Base-by-base conservation (phyloP, 1,139 yeast genomes). In the Kodamaea sp. region DNA sequence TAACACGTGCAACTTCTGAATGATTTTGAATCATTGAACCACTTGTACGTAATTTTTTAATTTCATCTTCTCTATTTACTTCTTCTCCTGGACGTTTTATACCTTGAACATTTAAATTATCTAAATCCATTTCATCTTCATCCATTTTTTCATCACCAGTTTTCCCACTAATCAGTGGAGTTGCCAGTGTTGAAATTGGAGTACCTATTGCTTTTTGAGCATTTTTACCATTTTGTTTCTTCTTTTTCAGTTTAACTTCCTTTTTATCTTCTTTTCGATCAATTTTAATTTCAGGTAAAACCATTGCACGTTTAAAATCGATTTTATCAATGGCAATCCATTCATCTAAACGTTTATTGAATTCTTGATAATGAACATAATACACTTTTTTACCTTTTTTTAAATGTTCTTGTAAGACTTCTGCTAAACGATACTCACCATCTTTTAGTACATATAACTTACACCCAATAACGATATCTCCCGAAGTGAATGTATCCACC, bases 21-120 rank as follows among this genome's bases (percentile, higher is more conserved):
- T 86, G 84, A 48, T 73, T 75, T 60, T 94, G 98, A 6, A 95
- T 86, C 98, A 94, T 92, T 1, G 97, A 90, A 2, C 98, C 98
- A 24, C 95, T 75, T 0, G 96, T 89, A 51, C 98, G 73, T 44
- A 94, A 72, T 58, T 88, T 88, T 54, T 90, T 89, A 48, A 92
- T 85, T 61, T 92, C 98, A 48, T 89, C 96, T 52, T 88, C 97
- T 42, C 96, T 69, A 34, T 84, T 79, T 29, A 85, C 76, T 43
- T 81, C 87, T 49, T 83, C 89, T 3, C 81, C 82, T 11, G 79
- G 79, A 39, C 79, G 63, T 39, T 73, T 75, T 26, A 82, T 57
- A 29, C 96, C 95, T 61, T 89, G 94, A 7, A 88, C 95, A 52
- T 88, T 84, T 52, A 88, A 72, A 53, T 87, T 74, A 51, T 87